These are phyloP conservation scores for Penicillium herquei DNA, from an alignment of 495 filamentous ascomycete species.

Conservation along the genomic window DNA sequence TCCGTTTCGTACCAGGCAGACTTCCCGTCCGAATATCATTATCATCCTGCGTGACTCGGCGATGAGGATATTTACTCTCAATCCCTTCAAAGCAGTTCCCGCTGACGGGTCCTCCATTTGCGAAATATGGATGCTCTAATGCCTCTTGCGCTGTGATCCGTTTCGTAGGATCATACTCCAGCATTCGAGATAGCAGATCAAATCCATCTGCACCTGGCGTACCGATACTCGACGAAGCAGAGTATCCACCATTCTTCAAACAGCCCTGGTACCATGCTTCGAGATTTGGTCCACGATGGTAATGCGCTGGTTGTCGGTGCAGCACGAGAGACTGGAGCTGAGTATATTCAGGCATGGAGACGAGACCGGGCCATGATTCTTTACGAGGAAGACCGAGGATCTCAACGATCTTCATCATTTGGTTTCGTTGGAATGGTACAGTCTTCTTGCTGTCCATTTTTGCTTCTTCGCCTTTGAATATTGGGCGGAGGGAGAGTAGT, in stretches of 20 bases:
- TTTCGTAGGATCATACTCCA: conserved; percentile 91
- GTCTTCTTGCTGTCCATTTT: conserved; percentile 99
- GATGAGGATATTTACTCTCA: conserved; percentile 81
- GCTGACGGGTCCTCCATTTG: conserved; percentile 59
- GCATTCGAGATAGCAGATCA: conserved; percentile 71
- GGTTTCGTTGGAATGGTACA: conserved; percentile 94
- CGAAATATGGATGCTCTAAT: conserved; percentile 85
- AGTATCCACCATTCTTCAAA: conserved; percentile 58
- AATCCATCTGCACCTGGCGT: conserved; percentile 74
- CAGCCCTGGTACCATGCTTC: conserved; percentile 66
- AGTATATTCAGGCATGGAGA: conserved; percentile 75
- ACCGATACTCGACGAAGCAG: conserved; percentile 43
- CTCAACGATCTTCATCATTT: conserved; percentile 98
- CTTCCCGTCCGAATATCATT: conserved; percentile 89
- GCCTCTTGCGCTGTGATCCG: conserved; percentile 83
- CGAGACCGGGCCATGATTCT: conserved; percentile 82
- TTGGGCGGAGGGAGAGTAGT: conserved; percentile 82
- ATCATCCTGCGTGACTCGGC: conserved; percentile 88
- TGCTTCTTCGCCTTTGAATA: conserved; percentile 98
- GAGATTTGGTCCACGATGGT: conserved; percentile 49
- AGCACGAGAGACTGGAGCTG: conserved; percentile 67
- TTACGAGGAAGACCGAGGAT: conserved; percentile 88
- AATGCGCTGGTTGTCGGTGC: conserved; percentile 38
- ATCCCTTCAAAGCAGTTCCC: conserved; percentile 89
- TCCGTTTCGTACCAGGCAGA: conserved; percentile 87